These are phyloP conservation scores for Leccinum truebloodii DNA, from an alignment of 768 basidiomycete genomes.

Conservation along the genomic window DNA sequence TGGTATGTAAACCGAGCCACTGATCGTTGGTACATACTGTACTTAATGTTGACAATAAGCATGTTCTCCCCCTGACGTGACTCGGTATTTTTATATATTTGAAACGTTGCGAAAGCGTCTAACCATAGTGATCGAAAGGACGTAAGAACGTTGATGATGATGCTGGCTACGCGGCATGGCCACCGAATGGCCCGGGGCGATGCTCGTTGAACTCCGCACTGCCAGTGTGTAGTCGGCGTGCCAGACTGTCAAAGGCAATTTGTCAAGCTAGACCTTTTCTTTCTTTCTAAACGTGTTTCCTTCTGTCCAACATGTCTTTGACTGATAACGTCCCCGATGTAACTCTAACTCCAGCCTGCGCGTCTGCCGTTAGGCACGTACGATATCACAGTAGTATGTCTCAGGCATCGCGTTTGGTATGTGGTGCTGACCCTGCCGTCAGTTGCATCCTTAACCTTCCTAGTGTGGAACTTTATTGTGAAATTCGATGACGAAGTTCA, in stretches of 20 bases:
- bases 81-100: neutral
- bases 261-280: neutral
- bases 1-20: neutral
- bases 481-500: constrained; percentile 22
- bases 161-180: neutral
- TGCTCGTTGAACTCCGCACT: neutral
- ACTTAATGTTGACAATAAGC: too few relatives aligned
- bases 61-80: neutral
- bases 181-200: neutral
- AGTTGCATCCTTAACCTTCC: constrained; percentile 18
- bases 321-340: neutral
- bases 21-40: neutral
- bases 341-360: neutral
- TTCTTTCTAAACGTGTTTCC: constrained; percentile 3
- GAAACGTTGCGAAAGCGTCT: neutral
- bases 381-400: constrained; percentile 14
- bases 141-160: constrained; percentile 6
- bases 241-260: neutral
- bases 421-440: constrained; percentile 1
- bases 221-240: neutral
- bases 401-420: neutral
- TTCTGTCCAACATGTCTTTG: neutral
- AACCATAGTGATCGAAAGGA: neutral
- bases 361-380: constrained; percentile 8
- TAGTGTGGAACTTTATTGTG: constrained; percentile 15